A percentile compares a stretch with the other conserved stretches of the same genome.
phyloP scores from a whole-genome alignment of 2,329 filamentous ascomycete genomes.

The Teratosphaeria viscida region DNA sequence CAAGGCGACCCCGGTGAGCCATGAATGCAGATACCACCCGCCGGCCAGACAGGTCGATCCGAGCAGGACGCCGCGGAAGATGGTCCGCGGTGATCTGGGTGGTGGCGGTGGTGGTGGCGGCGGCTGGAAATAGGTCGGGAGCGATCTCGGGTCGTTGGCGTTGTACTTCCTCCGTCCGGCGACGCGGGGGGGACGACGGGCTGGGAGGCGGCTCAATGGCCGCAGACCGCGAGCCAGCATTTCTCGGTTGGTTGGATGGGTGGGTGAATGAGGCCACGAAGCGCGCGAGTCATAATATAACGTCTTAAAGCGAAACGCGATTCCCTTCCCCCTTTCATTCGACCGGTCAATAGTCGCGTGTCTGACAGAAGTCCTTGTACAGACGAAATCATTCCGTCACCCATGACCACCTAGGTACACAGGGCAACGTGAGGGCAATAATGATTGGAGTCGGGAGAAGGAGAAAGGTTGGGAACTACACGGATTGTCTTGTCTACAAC shows the following conservation, averaged over 20 bases:
- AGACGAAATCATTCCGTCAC: no score
- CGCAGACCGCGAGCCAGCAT: background rate
- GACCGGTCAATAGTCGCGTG: background rate
- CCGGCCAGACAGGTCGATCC: conserved; percentile 12
- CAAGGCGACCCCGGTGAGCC: conserved; percentile 6
- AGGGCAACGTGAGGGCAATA: no score
- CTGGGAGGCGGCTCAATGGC: background rate
- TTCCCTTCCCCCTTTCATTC: background rate
- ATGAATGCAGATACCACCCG: conserved; percentile 11
- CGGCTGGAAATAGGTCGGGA: conserved; percentile 23
- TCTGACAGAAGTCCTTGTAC: background rate
- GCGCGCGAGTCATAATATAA: background rate
- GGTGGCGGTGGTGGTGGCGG: conserved; percentile 14
- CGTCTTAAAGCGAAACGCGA: background rate
- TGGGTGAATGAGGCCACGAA: background rate
- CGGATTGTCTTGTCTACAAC: background rate
- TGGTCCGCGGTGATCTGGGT: conserved; percentile 11
- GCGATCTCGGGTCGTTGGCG: conserved; percentile 8
- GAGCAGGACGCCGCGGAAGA: conserved; percentile 12
- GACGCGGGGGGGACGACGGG: conserved; percentile 4
- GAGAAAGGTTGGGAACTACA: no score
- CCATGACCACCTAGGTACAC: no score
- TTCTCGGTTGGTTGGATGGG: background rate
- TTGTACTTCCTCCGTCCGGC: conserved; percentile 13
- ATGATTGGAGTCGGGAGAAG: background rate